A percentile compares a stretch with the other conserved stretches of the same genome.
These are phyloP conservation scores for Hypoxylon rickii DNA, from an alignment of 495 filamentous ascomycete genomes.

Conservation along the genomic window DNA sequence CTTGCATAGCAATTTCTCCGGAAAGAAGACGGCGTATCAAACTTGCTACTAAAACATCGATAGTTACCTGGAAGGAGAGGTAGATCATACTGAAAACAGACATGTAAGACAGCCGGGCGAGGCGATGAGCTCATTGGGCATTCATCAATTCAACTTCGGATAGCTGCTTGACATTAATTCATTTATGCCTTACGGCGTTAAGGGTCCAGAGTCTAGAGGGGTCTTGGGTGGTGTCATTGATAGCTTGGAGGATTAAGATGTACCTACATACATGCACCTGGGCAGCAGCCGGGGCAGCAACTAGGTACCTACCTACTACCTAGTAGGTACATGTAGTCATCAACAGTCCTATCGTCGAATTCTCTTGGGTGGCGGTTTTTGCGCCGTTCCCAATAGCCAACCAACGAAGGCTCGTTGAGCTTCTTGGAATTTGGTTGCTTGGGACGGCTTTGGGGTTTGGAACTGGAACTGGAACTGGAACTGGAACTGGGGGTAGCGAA, in stretches of 20 bases:
- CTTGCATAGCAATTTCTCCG: conserved; percentile 27
- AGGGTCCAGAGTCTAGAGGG: not conserved
- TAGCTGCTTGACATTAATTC: conserved; percentile 1
- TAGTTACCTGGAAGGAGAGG: not conserved
- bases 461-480: too few species aligned
- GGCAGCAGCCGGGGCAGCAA: too few species aligned
- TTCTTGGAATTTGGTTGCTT: too few species aligned
- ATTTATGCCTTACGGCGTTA: conserved; percentile 24
- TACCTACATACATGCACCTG: not conserved
- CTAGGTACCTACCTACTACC: too few species aligned
- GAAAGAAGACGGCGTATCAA: too few species aligned
- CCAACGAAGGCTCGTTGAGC: conserved; percentile 1
- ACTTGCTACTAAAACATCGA: too few species aligned
- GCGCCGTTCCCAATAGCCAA: conserved; percentile 11
- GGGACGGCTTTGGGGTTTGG: not conserved
- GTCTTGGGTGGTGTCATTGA: not conserved
- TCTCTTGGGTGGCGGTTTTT: conserved; percentile 26
- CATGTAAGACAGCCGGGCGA: not conserved
- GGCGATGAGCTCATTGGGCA: conserved; percentile 19
- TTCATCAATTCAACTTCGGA: too few species aligned
- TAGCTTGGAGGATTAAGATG: not conserved
- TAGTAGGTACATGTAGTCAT: too few species aligned
- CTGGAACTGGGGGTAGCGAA: not conserved
- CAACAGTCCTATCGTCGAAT: too few species aligned
- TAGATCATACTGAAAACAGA: conserved; percentile 6